Evolutionary conservation across 805 yeast species (phyloP), one percentile per base, ranked within the genome.

Genomic region (Metschnikowia lachancei): DNA sequence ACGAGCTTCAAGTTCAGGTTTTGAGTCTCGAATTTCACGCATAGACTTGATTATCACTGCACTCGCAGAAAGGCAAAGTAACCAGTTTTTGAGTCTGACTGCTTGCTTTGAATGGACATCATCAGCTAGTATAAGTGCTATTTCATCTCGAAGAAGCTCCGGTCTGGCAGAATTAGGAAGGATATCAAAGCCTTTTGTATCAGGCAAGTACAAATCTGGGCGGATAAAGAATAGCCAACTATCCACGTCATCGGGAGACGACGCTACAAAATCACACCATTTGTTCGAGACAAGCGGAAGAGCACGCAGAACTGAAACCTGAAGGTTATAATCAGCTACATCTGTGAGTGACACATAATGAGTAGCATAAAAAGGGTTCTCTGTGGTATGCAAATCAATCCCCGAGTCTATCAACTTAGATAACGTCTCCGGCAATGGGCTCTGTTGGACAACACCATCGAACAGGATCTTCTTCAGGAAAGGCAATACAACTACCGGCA

Each of bases 251-350:
- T 55, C 39, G 1, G 45, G 41, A 4, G 55, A 37, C 4, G 48
- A 34, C 26, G 39, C 37, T 4, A 62, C 43, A 14, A 34, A 47
- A 8, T 53, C 52, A 7, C 58, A 31, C 73, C 72, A 69, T 1
- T 46, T 29, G 16, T 47, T 38, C 18, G 57, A 53, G 12, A 68
- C 50, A 3, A 69, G 46, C 4, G 73, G 69, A 3, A 65, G 38
- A 0, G 62, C 67, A 14, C 63, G 52, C 54, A 62, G 60, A 24
- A 67, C 46, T 3, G 69, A 62, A 16, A 60, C 44, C 28, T 54
- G 57, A n/a, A 60, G 39, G 12, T 48, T 36, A 24, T 44, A 50
- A 28, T 49, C 55, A 11, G 44, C 48, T 9, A 43, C 33, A 14
- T 53, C 58, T 3, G 46, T 40, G 18, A 46, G 41, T 0, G 63